Evolutionary conservation across 805 yeast species (phyloP).

Genomic region (Ogataea nitratoaversa): DNA sequence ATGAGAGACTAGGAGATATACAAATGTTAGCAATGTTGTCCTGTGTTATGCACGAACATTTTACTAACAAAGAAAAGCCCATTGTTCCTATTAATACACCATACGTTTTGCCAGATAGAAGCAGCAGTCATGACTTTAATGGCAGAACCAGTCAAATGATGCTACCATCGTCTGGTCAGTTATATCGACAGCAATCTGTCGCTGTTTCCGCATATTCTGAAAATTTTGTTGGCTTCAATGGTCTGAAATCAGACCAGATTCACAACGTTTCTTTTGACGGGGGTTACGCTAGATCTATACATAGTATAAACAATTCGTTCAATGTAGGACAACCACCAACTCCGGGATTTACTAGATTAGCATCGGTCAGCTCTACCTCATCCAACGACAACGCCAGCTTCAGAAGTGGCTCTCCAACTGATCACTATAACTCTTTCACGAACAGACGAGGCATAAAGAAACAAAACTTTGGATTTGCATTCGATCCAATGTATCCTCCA

Average conservation of each 20-base stretch:
- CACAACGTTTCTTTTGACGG: conserved; percentile 17
- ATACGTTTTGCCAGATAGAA: conserved; percentile 22
- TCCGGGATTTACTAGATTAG: conserved; percentile 10
- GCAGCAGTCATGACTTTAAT: neutral
- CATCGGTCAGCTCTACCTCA: conserved; percentile 25
- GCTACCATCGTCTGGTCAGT: neutral
- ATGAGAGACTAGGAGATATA: conserved; percentile 59
- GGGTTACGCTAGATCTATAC: conserved; percentile 12
- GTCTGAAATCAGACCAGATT: neutral
- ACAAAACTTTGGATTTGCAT: conserved; percentile 5
- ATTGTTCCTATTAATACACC: conserved; percentile 47
- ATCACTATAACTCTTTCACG: conserved; percentile 19
- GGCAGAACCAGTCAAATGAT: neutral
- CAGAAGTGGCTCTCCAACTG: conserved; percentile 27
- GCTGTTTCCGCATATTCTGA: conserved; percentile 1
- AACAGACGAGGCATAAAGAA: conserved; percentile 28
- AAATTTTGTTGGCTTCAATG: neutral
- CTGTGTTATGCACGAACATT: conserved; percentile 57
- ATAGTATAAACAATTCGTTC: conserved; percentile 8
- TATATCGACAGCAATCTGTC: conserved; percentile 2
- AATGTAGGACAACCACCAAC: conserved; percentile 4
- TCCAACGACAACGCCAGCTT: conserved; percentile 21
- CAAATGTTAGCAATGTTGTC: conserved; percentile 91
- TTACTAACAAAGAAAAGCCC: conserved; percentile 19
- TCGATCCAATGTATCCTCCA: conserved; percentile 2